Conservation (phyloP, 768 basidiomycete species). For the Suillus subalutaceus region DNA sequence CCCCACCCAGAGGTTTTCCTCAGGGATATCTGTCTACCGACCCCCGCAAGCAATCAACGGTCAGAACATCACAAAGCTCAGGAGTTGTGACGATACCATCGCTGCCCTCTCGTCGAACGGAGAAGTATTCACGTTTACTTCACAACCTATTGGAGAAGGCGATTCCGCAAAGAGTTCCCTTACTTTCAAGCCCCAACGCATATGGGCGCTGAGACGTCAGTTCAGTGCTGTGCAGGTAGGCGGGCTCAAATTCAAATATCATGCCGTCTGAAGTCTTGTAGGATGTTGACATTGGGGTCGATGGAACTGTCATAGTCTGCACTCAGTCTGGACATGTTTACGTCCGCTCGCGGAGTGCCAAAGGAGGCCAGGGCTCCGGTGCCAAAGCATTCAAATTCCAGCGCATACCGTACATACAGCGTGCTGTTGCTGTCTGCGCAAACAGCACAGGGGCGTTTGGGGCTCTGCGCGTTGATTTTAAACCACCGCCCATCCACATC, state of each 20-base stretch:
- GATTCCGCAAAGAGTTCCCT: constrained; percentile 18
- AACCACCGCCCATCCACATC: constrained; percentile 55
- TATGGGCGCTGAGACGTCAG: constrained; percentile 88
- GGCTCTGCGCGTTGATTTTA: constrained; percentile 76
- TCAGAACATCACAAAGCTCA: constrained; percentile 78
- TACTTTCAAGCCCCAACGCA: constrained; percentile 77
- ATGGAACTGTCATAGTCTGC: constrained; percentile 88
- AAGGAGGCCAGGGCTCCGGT: constrained; percentile 24
- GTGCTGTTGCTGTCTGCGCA: constrained; percentile 82
- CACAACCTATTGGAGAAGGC: constrained; percentile 40
- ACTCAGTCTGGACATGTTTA: constrained; percentile 96
- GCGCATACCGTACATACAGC: constrained; percentile 79
- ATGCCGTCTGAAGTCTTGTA: constrained; percentile 29
- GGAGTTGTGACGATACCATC: constrained; percentile 76
- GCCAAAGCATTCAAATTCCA: constrained; percentile 74
- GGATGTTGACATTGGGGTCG: constrained; percentile 89
- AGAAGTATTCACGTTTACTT: constrained; percentile 86
- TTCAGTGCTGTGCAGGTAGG: constrained; percentile 80
- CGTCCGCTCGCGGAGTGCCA: constrained; percentile 64
- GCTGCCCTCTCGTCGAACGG: constrained; percentile 84
- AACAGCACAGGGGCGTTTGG: constrained; percentile 89
- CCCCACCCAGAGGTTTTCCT: constrained; percentile 74
- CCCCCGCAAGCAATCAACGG: constrained; percentile 76
- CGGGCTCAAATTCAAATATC: constrained; percentile 14
- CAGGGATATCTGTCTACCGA: constrained; percentile 75